phyloP scores from a whole-genome alignment of 192 early-diverging fungal species.

The Rhizophagus prolifer region DNA sequence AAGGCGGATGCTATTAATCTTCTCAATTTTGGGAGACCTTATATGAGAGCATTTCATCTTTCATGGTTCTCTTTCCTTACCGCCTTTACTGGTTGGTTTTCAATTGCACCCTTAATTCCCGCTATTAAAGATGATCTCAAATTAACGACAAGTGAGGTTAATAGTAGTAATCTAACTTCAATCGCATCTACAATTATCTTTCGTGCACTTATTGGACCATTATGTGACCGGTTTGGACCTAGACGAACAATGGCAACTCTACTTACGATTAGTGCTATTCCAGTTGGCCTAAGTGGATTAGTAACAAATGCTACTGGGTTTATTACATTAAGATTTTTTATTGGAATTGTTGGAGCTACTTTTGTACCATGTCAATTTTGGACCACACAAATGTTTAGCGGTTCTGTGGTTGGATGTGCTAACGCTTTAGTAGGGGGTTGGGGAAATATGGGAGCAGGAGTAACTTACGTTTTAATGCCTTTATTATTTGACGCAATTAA shows the following conservation, averaged over 20 bases:
- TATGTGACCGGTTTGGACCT: conserved; percentile 49
- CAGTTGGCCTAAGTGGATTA: conserved; percentile 48
- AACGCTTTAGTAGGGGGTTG: conserved; percentile 70
- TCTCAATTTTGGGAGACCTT: conserved; percentile 33
- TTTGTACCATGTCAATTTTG: conserved; percentile 76
- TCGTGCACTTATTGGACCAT: conserved; percentile 48
- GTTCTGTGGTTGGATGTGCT: conserved; percentile 61
- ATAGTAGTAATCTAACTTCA: conserved; percentile 48
- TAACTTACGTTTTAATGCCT: conserved; percentile 65
- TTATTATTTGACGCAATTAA: conserved; percentile 44
- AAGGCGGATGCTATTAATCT: conserved; percentile 44
- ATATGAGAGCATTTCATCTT: conserved; percentile 40
- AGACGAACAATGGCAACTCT: conserved; percentile 53
- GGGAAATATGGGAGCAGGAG: conserved; percentile 68
- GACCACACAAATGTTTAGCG: conserved; percentile 60
- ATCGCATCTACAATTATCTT: conserved; percentile 61
- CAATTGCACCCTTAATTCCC: conserved; percentile 55
- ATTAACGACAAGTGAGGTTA: conserved; percentile 42
- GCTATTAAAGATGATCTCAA: conserved; percentile 58
- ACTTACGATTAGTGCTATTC: conserved; percentile 55
- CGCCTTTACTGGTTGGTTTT: conserved; percentile 59
- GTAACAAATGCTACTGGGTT: conserved; percentile 46
- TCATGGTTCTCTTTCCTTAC: conserved; percentile 45
- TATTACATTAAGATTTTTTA: conserved; percentile 50
- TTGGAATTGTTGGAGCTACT: conserved; percentile 62